Base-by-base conservation (phyloP, 1,284 basidiomycete species). In the Paramarasmius palmivorus region DNA sequence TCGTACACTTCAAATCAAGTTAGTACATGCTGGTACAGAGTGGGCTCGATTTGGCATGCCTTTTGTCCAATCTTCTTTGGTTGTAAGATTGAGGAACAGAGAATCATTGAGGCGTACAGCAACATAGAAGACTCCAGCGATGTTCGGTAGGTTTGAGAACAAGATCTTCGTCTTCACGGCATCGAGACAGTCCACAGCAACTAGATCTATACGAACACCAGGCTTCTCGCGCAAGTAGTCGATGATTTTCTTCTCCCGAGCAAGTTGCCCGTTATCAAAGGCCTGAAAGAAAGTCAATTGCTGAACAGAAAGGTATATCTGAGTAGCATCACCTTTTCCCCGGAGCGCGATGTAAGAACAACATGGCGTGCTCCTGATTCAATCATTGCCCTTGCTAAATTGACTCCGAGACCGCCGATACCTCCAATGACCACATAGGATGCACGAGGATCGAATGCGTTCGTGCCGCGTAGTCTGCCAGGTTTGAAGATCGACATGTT, bases 91-190 rank as follows among this genome's bases (percentile, higher is more conserved):
- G 36, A 54, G 36, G 53, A 59, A 59, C 5, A 56, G 44, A 15
- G 46, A 39, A 48, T 61, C 60, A 22, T 58, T 57, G 34, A 61
- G 52, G 12, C 41, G 38, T 10, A 57, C 59, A 40, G 60, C 48
- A n/a, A 61, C 22, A 48, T 58, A 56, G 52, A 61, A 61, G 26
- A 61, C 47, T 6, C 60, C 60, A 25, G 50, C 60, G 8, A 49
- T n/a, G 14, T 38, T 37, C 17, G 22, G 36, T 6, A 49, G 20
- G 26, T 23, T 38, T 12, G 48, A 37, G 38, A 49, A 49, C 34
- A 49, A 38, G 3, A 22, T 26, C 38, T 38, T 49, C 20, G 48
- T 49, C 34, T 40, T 40, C n/a, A 9, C 36, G 10, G 29, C 48
- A 22, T 49, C 48, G n/a, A 49, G 48, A 22, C 48, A 49, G 17